Evolutionary conservation across 352 stramenopile genomes (phyloP).

Genomic region (Globisporangium takayamanum): DNA sequence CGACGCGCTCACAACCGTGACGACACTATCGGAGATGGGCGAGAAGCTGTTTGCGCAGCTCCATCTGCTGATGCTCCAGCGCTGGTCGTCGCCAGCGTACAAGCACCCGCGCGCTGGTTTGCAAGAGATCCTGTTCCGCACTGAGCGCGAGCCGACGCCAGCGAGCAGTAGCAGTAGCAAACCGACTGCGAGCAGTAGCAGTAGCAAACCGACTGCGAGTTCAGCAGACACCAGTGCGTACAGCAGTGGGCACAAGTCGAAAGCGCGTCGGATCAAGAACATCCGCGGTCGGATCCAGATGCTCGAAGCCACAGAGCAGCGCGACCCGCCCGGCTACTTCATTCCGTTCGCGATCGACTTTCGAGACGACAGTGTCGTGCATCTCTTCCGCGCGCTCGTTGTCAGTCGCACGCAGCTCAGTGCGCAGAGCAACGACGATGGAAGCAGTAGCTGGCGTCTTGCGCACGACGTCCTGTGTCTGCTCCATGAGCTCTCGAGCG

Average conservation of each 20-base stretch:
- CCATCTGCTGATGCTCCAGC: slow-evolving; percentile 25
- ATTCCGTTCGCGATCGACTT: slow-evolving; percentile 67
- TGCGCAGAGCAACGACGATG: background rate
- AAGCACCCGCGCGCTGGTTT: slow-evolving; percentile 37
- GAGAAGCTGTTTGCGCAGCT: slow-evolving; percentile 26
- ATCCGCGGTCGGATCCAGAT: slow-evolving; percentile 38
- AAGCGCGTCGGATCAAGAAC: slow-evolving; percentile 53
- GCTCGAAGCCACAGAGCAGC: slow-evolving; percentile 23
- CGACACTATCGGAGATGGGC: slow-evolving; percentile 23
- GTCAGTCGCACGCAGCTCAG: slow-evolving; percentile 11
- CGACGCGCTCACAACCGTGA: slow-evolving; percentile 1
- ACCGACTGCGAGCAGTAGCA: background rate
- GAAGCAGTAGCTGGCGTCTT: slow-evolving; percentile 10
- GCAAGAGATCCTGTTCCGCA: slow-evolving; percentile 42
- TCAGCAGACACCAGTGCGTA: background rate
- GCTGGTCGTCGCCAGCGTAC: slow-evolving; percentile 35
- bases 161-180: slow-evolving; percentile 3
- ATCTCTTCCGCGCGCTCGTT: slow-evolving; percentile 24
- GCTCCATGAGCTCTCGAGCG: slow-evolving; percentile 23
- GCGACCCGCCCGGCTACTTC: slow-evolving; percentile 44
- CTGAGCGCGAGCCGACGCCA: slow-evolving; percentile 20
- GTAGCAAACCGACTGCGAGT: slow-evolving; percentile 3
- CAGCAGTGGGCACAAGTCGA: slow-evolving; percentile 25
- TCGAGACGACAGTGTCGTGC: slow-evolving; percentile 30
- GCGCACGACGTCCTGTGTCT: slow-evolving; percentile 25